These are phyloP conservation scores for Verbascum thapsus DNA, from an alignment of 257 asterid genomes.

Conservation along the genomic window DNA sequence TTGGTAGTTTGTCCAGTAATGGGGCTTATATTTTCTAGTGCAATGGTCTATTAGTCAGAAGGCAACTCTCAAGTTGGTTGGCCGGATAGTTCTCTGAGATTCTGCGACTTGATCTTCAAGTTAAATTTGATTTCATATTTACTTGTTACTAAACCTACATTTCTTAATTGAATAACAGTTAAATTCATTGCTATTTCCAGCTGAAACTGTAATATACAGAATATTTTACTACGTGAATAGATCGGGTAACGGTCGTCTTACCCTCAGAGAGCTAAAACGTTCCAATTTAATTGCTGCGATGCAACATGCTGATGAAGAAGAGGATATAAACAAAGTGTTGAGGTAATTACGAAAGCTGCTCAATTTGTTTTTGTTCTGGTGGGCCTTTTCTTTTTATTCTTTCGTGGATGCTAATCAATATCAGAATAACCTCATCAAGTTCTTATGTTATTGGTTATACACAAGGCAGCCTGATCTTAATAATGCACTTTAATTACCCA, in stretches of 20 bases:
- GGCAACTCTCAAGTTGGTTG: conserved; percentile 29
- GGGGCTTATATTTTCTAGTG: conserved; percentile 19
- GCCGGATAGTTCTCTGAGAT: conserved; percentile 7
- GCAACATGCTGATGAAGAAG: conserved; percentile 99
- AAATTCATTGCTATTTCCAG: conserved; percentile 65
- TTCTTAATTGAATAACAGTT: conserved; percentile 30
- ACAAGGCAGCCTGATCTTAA: conserved; percentile 23
- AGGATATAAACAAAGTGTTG: conserved; percentile 95
- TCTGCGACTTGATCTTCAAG: conserved; percentile 4
- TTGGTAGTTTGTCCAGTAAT: conserved; percentile 22
- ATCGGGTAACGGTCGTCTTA: conserved; percentile 84
- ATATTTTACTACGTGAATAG: conserved; percentile 96
- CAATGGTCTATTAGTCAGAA: conserved; percentile 16
- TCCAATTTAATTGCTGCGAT: conserved; percentile 86
- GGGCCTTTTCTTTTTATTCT: conserved; percentile 11
- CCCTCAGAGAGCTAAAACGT: conserved; percentile 89
- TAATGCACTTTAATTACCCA: neutral
- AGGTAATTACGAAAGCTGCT: conserved; percentile 53
- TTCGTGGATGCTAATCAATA: conserved; percentile 17
- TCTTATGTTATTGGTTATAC: conserved; percentile 9
- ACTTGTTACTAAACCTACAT: neutral
- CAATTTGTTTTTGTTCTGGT: conserved; percentile 18
- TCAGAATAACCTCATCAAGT: neutral
- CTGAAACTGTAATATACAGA: conserved; percentile 97
- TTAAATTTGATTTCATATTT: neutral